phyloP scores from a whole-genome alignment of 306 rosid genomes.

The Chamaecrista fasciculata region DNA sequence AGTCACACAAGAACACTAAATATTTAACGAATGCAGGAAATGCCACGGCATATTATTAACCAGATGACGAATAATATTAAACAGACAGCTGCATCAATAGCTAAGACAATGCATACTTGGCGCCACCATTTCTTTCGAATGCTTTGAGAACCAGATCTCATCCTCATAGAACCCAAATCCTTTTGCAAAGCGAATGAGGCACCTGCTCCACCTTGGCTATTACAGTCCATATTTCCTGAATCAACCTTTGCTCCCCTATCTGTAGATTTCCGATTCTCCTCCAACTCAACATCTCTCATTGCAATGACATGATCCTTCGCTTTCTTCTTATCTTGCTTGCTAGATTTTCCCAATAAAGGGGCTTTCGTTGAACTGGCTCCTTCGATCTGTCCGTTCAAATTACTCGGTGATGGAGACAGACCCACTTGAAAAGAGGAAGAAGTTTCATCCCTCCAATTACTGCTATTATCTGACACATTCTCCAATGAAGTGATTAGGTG shows the following conservation, averaged over 20 bases:
- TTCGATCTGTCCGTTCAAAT: conserved; percentile 65
- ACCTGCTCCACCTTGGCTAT: conserved; percentile 54
- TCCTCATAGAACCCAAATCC: conserved; percentile 64
- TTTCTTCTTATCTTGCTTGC: conserved; percentile 79
- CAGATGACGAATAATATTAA: conserved; percentile 62
- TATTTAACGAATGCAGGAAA: conserved; percentile 59
- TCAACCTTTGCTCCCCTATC: conserved; percentile 65
- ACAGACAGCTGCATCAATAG: conserved; percentile 83
- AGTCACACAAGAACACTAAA: neutral
- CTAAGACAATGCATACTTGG: conserved; percentile 82
- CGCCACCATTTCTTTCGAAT: conserved; percentile 78
- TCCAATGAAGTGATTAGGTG: conserved; percentile 66
- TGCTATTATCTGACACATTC: conserved; percentile 54
- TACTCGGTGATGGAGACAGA: conserved; percentile 63
- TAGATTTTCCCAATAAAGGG: conserved; percentile 73
- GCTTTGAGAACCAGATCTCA: conserved; percentile 56
- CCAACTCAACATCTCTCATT: conserved; percentile 74
- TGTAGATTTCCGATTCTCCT: conserved; percentile 65
- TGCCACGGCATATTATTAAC: conserved; percentile 61
- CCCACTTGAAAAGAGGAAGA: conserved; percentile 37
- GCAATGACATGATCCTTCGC: conserved; percentile 69
- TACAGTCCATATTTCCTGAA: conserved; percentile 48
- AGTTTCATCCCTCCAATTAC: conserved; percentile 55
- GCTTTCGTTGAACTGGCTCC: conserved; percentile 71
- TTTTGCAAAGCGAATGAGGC: conserved; percentile 55